phyloP scores from a whole-genome alignment of 2,329 filamentous ascomycete species.

The Dactylella cylindrospora region DNA sequence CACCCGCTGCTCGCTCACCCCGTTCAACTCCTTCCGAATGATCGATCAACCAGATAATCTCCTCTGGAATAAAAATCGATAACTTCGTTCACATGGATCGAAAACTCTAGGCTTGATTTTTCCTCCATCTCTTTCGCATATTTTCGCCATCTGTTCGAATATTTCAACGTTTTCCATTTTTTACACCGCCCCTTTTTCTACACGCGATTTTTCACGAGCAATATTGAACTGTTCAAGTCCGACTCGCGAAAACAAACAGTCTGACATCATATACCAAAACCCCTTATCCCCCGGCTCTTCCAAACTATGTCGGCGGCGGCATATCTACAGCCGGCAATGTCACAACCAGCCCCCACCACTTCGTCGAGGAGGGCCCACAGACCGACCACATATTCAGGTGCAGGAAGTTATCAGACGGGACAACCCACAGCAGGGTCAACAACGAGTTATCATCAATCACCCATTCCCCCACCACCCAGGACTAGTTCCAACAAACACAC shows the following conservation, averaged over 20 bases:
- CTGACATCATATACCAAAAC: too few species aligned
- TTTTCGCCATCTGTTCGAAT: too few species aligned
- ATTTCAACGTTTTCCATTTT: slow-evolving; percentile 34
- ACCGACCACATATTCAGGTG: slow-evolving; percentile 38
- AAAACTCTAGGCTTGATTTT: slow-evolving; percentile 20
- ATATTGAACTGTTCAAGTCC: too few species aligned
- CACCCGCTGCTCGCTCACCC: too few species aligned
- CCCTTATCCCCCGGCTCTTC: not conserved
- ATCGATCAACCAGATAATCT: slow-evolving; percentile 15
- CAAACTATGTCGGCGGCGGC: slow-evolving; percentile 43
- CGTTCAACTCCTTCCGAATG: too few species aligned
- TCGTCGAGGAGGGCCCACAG: slow-evolving; percentile 38
- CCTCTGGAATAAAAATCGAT: too few species aligned
- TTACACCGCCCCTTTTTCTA: slow-evolving; percentile 27
- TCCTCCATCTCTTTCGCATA: slow-evolving; percentile 7
- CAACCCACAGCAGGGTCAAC: slow-evolving; percentile 35
- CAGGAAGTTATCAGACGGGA: slow-evolving; percentile 27
- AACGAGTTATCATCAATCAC: slow-evolving; percentile 42
- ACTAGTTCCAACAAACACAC: slow-evolving; percentile 37
- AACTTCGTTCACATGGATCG: slow-evolving; percentile 32
- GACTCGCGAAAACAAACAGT: too few species aligned
- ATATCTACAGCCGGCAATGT: slow-evolving; percentile 41
- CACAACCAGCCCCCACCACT: slow-evolving; percentile 36
- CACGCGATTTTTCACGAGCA: slow-evolving; percentile 25
- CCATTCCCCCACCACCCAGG: slow-evolving; percentile 39